A percentile compares a stretch with the other conserved stretches of the same genome.
Evolutionary conservation across 2,329 filamentous ascomycete genomes (phyloP).

Genomic region (Coniochaeta sp.): DNA sequence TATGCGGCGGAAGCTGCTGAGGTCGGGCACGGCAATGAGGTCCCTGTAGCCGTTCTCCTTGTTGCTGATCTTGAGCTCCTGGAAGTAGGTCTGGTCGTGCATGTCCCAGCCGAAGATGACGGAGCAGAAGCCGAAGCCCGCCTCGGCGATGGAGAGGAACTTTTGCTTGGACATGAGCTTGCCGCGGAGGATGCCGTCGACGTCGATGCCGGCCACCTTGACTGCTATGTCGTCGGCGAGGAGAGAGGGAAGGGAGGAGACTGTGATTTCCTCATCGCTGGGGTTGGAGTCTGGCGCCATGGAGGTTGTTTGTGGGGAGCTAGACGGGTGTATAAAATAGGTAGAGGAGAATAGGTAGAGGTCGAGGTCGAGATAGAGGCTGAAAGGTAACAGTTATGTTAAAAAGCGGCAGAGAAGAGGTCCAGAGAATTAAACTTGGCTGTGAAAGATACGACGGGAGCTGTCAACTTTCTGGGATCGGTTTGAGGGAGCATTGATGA

Average conservation of each 20-base stretch:
- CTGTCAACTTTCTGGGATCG: too few relatives aligned
- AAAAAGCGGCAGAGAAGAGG: too few relatives aligned
- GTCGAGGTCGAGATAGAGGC: too few relatives aligned
- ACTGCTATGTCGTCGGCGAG: slow-evolving; percentile 69
- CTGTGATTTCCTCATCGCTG: slow-evolving; percentile 36
- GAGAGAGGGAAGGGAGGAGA: slow-evolving; percentile 57
- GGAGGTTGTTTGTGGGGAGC: too few relatives aligned
- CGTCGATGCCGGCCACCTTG: slow-evolving; percentile 82
- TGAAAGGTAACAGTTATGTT: too few relatives aligned
- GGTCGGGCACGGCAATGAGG: slow-evolving; percentile 73
- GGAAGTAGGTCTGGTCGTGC: slow-evolving; percentile 86
- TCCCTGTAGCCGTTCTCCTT: slow-evolving; percentile 86
- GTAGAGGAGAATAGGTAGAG: too few relatives aligned
- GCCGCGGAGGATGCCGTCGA: slow-evolving; percentile 79
- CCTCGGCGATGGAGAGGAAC: slow-evolving; percentile 73
- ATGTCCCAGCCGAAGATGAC: slow-evolving; percentile 97
- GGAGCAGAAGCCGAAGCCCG: slow-evolving; percentile 89
- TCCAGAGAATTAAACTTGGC: too few relatives aligned
- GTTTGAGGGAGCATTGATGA: too few relatives aligned
- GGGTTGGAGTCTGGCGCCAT: slow-evolving; percentile 7
- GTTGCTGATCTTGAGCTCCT: slow-evolving; percentile 81
- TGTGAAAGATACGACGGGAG: too few relatives aligned
- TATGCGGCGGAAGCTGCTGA: slow-evolving; percentile 72
- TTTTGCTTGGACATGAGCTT: slow-evolving; percentile 92
- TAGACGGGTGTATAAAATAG: too few relatives aligned